phyloP scores from a whole-genome alignment of 2,329 filamentous ascomycete species.

The Colletotrichum sp. region DNA sequence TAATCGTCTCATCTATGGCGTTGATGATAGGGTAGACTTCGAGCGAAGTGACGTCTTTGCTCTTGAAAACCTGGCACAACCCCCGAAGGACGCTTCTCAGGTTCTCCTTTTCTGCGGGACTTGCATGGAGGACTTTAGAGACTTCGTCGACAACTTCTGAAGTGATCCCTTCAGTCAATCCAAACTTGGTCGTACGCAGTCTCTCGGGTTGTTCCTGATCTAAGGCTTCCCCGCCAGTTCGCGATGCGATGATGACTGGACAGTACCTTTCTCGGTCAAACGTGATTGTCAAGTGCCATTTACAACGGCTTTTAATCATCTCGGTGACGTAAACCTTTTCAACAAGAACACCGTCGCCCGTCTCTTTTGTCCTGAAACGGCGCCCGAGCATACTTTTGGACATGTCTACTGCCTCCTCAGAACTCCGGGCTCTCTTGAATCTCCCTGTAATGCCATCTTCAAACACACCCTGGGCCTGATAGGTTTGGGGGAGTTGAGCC shows the following conservation, averaged over 20 bases:
- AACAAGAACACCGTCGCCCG: slow-evolving; percentile 10
- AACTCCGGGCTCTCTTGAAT: not conserved
- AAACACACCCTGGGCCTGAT: not conserved
- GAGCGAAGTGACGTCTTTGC: slow-evolving; percentile 51
- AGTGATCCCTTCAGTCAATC: slow-evolving; percentile 30
- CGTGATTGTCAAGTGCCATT: slow-evolving; percentile 46
- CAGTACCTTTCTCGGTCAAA: slow-evolving; percentile 46
- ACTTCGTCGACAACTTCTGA: slow-evolving; percentile 15
- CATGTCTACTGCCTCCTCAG: slow-evolving; percentile 21
- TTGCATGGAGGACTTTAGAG: not conserved
- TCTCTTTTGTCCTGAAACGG: not conserved
- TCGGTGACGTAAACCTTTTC: slow-evolving; percentile 42
- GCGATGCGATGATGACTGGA: slow-evolving; percentile 42
- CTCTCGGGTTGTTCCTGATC: not conserved
- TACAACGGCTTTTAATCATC: slow-evolving; percentile 28
- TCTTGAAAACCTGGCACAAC: slow-evolving; percentile 43
- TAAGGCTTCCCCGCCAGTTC: slow-evolving; percentile 21
- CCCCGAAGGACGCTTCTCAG: not conserved
- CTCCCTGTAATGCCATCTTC: not conserved
- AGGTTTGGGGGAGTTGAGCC: not conserved
- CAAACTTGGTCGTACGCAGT: slow-evolving; percentile 27
- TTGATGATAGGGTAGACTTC: slow-evolving; percentile 44
- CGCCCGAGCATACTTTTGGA: slow-evolving; percentile 25
- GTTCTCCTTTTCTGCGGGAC: slow-evolving; percentile 3
- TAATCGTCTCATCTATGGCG: slow-evolving; percentile 31